These are phyloP conservation scores for Hyphopichia burtonii DNA, from an alignment of 1,139 yeast species.

Conservation along the genomic window DNA sequence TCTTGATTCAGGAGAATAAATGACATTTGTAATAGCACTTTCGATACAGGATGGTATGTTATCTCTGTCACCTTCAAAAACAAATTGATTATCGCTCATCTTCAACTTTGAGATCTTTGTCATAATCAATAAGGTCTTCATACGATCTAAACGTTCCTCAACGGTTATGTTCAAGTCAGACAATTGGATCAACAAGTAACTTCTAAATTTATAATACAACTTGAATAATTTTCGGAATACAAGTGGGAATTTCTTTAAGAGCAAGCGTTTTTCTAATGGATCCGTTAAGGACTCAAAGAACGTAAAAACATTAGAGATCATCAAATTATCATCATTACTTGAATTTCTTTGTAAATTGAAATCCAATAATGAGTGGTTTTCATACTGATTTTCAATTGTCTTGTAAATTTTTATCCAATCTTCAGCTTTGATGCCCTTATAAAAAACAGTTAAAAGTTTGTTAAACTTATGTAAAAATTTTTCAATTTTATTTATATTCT, in stretches of 20 bases:
- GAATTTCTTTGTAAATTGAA: conserved; percentile 46
- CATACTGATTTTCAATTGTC: conserved; percentile 64
- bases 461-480: conserved; percentile 66
- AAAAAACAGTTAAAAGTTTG: conserved; percentile 57
- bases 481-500: conserved; percentile 48
- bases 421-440: conserved; percentile 57
- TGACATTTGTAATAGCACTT: conserved; percentile 72
- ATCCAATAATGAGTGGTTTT: conserved; percentile 55
- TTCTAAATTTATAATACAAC: conserved; percentile 65
- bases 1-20: conserved; percentile 80
- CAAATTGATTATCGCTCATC: conserved; percentile 66
- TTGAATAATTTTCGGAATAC: conserved; percentile 67
- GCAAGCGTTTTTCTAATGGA: conserved; percentile 42
- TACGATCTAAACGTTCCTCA: conserved; percentile 65
- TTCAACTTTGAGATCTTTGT: conserved; percentile 66
- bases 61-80: conserved; percentile 39
- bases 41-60: conserved; percentile 86
- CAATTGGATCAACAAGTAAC: conserved; percentile 64
- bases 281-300: conserved; percentile 64
- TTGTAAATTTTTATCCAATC: conserved; percentile 85
- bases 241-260: conserved; percentile 59
- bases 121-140: conserved; percentile 68
- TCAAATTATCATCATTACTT: conserved; percentile 54
- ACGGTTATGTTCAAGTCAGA: conserved; percentile 55
- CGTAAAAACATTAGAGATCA: conserved; percentile 66